These are phyloP conservation scores for Acanthamoeba pearcei DNA, from an alignment of 208 protist species.

Conservation along the genomic window DNA sequence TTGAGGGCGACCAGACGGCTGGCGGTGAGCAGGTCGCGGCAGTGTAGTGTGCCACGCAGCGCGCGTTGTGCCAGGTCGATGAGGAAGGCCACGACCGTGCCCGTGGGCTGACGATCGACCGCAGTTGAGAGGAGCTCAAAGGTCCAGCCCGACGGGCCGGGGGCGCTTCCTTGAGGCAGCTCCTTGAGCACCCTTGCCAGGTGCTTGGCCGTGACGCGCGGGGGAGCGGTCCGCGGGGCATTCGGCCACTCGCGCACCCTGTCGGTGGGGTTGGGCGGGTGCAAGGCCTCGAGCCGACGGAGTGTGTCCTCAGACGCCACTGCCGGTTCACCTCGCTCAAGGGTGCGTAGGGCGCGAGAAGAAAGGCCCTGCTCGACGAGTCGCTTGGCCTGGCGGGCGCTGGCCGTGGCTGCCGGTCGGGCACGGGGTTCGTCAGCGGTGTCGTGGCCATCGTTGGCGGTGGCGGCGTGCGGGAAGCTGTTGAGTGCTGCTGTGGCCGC, in stretches of 20 bases:
- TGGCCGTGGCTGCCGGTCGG: too few relatives aligned
- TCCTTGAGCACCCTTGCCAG: too few relatives aligned
- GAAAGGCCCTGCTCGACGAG: not conserved
- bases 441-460: too few relatives aligned
- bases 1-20: not conserved
- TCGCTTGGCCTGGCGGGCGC: not conserved
- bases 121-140: not conserved
- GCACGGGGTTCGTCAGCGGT: too few relatives aligned
- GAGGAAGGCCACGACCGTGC: not conserved
- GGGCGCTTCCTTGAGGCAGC: too few relatives aligned
- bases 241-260: not conserved
- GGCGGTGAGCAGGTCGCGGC: not conserved
- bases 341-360: not conserved
- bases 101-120: not conserved
- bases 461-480: too few relatives aligned
- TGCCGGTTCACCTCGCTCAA: not conserved
- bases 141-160: too few relatives aligned
- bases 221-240: not conserved
- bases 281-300: not conserved
- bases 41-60: not conserved
- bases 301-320: not conserved
- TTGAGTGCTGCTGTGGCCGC: too few relatives aligned
- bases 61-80: not conserved
- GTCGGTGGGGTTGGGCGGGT: conserved; percentile 15
- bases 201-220: too few relatives aligned